These are phyloP conservation scores for Colletotrichum godetiae DNA, from an alignment of 2,329 filamentous ascomycete species.

Conservation along the genomic window DNA sequence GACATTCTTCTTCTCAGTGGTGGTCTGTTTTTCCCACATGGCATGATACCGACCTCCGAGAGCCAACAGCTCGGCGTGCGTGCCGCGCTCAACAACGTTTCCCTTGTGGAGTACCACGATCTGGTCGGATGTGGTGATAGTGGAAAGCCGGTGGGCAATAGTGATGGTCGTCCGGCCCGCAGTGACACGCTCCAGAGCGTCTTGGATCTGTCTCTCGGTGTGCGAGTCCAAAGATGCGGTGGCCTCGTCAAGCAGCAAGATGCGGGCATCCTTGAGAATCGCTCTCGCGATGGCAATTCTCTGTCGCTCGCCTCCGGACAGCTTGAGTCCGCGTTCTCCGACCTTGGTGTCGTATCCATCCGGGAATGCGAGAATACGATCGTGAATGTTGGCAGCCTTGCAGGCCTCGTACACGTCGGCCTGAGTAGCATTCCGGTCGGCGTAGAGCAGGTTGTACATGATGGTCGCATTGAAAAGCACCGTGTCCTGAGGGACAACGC, in stretches of 20 bases:
- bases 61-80: constrained; percentile 58
- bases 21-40: constrained; percentile 65
- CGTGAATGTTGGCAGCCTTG: constrained; percentile 65
- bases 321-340: constrained; percentile 62
- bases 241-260: constrained; percentile 78
- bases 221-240: constrained; percentile 76
- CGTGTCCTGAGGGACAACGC: constrained; percentile 58
- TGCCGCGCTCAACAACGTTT: constrained; percentile 61
- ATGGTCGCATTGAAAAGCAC: constrained; percentile 65
- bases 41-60: constrained; percentile 59
- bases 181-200: constrained; percentile 60
- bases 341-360: constrained; percentile 65
- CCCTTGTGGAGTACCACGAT: constrained; percentile 66
- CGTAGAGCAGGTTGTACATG: constrained; percentile 67
- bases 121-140: constrained; percentile 65
- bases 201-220: constrained; percentile 68
- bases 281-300: constrained; percentile 72
- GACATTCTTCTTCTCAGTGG: constrained; percentile 48
- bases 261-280: constrained; percentile 75
- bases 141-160: constrained; percentile 68
- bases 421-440: constrained; percentile 58
- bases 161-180: constrained; percentile 63
- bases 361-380: constrained; percentile 63
- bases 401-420: constrained; percentile 63
- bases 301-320: constrained; percentile 72